Conservation (phyloP, 75 land plant species). For the Isoetes taiwanensis region DNA sequence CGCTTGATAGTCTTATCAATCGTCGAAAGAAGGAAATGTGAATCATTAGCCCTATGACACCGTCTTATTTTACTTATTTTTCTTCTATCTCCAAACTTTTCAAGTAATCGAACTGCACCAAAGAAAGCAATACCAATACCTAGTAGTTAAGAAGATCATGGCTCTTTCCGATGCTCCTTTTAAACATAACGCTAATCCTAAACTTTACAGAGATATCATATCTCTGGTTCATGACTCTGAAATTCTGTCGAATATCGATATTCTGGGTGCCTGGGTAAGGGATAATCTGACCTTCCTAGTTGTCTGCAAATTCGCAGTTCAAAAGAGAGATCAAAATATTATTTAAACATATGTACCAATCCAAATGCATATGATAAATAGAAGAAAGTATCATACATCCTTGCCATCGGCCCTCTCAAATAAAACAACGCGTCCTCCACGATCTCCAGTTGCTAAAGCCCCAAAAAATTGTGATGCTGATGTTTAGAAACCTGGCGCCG, state of each 20-base stretch:
- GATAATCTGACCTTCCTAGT: conserved; percentile 41
- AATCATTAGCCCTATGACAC: conserved; percentile 55
- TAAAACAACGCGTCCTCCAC: conserved; percentile 64
- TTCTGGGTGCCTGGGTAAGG: conserved; percentile 30
- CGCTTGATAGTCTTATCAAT: conserved; percentile 75
- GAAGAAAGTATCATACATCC: conserved; percentile 48
- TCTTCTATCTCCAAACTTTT: conserved; percentile 80
- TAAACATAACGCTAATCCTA: too few relatives aligned
- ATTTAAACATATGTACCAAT: neutral
- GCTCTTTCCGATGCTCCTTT: too few relatives aligned
- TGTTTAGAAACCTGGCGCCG: too few relatives aligned
- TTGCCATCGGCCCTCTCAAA: conserved; percentile 56
- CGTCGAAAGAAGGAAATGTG: conserved; percentile 62
- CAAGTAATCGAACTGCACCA: conserved; percentile 69
- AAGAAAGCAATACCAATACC: neutral
- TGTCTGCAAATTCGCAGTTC: conserved; percentile 30
- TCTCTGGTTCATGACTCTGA: conserved; percentile 93
- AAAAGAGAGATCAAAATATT: neutral
- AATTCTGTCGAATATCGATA: conserved; percentile 67
- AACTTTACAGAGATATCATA: conserved; percentile 9
- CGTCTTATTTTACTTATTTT: conserved; percentile 72
- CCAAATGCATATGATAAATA: too few relatives aligned
- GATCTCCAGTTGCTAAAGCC: conserved; percentile 72
- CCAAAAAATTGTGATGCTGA: too few relatives aligned
- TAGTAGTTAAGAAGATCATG: too few relatives aligned